Evolutionary conservation across 805 yeast genomes (phyloP).

Genomic region (Candida multigemmis): DNA sequence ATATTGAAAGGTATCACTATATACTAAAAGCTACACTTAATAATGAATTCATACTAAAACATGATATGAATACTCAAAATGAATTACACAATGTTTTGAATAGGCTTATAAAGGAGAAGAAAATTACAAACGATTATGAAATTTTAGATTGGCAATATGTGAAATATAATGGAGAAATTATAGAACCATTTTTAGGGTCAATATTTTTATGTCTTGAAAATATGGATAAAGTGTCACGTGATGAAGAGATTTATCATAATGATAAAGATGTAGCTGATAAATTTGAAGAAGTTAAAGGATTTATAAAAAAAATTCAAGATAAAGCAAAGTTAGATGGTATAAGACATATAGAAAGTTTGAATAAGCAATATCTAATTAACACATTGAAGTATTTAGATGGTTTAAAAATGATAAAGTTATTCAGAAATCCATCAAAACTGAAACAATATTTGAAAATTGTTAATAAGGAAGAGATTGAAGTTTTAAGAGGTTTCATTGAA

Average conservation of each 20-base stretch:
- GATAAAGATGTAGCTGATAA: conserved; percentile 13
- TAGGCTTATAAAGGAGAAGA: conserved; percentile 9
- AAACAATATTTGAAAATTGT: conserved; percentile 26
- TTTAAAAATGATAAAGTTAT: conserved; percentile 22
- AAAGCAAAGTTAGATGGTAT: conserved; percentile 12
- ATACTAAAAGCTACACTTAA: conserved; percentile 29
- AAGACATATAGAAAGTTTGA: conserved; percentile 27
- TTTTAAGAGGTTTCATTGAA: conserved; percentile 14
- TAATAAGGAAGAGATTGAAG: conserved; percentile 17
- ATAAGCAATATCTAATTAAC: conserved; percentile 33
- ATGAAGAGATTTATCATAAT: conserved; percentile 14
- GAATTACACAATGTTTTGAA: conserved; percentile 18
- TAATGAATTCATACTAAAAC: conserved; percentile 34
- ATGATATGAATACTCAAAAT: conserved; percentile 22
- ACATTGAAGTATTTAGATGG: conserved; percentile 28
- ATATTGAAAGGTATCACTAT: conserved; percentile 17
- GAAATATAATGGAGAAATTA: conserved; percentile 6
- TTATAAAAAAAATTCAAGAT: conserved; percentile 16
- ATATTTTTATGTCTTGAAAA: conserved; percentile 5
- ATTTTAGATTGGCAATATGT: conserved; percentile 14
- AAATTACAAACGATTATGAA: conserved; percentile 8
- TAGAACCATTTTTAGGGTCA: conserved; percentile 6
- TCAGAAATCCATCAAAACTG: conserved; percentile 32
- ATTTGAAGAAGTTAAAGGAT: conserved; percentile 22
- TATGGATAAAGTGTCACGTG: conserved; percentile 4